Evolutionary conservation across 352 stramenopile genomes (phyloP), one percentile per base, ranked within the genome.

Genomic region (Globisporangium yorkense): DNA sequence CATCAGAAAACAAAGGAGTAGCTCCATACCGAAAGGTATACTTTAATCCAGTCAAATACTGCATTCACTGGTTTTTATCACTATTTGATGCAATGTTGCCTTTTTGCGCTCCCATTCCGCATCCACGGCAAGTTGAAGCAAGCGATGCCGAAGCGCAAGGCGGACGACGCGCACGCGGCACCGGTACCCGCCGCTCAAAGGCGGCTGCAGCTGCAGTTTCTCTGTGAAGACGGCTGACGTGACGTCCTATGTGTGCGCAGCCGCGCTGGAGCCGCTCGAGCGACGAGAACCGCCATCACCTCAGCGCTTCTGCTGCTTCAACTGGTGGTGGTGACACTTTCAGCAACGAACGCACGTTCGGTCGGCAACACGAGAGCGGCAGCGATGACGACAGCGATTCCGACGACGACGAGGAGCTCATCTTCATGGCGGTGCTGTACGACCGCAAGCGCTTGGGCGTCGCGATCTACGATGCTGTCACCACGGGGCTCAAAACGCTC

Each of bases 381-480:
- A 63, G 51, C 12, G 51, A 39, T 31, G 29, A 40, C 54, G 20
- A 20, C 44, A 39, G 29, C 37, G 33, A 43, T 8, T 24, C 48
- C 16, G 65, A 58, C 31, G 67, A 86, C 39, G 63, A 68, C 50
- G 62, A 85, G 53, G 70, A 82, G 53, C 35, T 87, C 10, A 61
- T 89, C 29, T 89, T 81, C 62, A 87, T 90, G 76, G 74, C 84
- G 1, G 43, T 93, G 31, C 68, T 90, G 10, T 80, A 79, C 51
- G 84, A 95, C 40, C 75, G 74, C 66, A 70, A 69, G 21, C 68
- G 84, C 33, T 54, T 95, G 2, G 84, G 84, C 12, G 72, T 88
- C 24, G 82, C 84, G 3, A 88, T 92, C 24, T 96, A 84, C 54
- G 81, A 96, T 54, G 80, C 74, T 0, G 48, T 77, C 27, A 82